These are phyloP conservation scores for Neopestalotiopsis sp. DNA, from an alignment of 2,329 filamentous ascomycete species.

Conservation along the genomic window DNA sequence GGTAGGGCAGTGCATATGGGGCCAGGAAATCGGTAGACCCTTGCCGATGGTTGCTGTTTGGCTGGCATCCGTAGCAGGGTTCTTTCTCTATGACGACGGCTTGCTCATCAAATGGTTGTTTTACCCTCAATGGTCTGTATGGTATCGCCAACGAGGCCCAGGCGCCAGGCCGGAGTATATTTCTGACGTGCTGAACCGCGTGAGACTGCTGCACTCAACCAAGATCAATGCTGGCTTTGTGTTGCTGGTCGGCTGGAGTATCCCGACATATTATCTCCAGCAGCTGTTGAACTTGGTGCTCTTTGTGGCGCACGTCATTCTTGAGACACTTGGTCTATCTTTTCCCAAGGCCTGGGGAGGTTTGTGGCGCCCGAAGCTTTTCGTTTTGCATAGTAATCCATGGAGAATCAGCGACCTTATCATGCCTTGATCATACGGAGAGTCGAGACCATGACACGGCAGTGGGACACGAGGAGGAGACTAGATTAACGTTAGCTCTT, in stretches of 20 bases:
- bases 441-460: too few relatives aligned
- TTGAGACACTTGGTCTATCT: not conserved
- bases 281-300: not conserved
- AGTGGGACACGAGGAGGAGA: not conserved
- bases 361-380: not conserved
- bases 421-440: not conserved
- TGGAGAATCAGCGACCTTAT: slow-evolving; percentile 7
- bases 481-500: not conserved
- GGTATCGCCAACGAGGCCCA: slow-evolving; percentile 11
- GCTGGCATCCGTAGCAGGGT: not conserved
- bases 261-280: slow-evolving; percentile 4
- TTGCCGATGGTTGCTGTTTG: not conserved
- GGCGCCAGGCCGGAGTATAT: not conserved
- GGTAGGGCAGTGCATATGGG: not conserved
- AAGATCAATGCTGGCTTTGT: not conserved
- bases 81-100: slow-evolving; percentile 1
- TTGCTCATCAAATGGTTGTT: slow-evolving; percentile 13
- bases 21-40: not conserved
- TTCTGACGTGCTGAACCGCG: not conserved
- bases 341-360: slow-evolving; percentile 8
- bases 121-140: slow-evolving; percentile 4
- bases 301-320: not conserved
- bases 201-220: slow-evolving; percentile 1
- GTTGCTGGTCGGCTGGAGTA: not conserved
- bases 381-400: slow-evolving; percentile 3